These are phyloP conservation scores for Lepiota brunneoincarnata DNA, from an alignment of 768 basidiomycete genomes.

Conservation along the genomic window DNA sequence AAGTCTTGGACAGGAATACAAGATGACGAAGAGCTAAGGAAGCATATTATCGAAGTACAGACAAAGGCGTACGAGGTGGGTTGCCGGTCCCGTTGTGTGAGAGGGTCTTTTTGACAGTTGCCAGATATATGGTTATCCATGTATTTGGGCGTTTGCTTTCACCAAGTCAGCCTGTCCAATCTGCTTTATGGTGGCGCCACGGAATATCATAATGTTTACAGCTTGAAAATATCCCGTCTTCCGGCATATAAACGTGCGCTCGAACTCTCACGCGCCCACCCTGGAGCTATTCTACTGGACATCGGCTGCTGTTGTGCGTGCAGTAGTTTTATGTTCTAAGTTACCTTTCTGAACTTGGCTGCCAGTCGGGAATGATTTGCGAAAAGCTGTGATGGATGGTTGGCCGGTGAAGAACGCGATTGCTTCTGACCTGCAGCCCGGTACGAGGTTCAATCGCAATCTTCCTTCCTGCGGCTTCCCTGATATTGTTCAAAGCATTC, in stretches of 20 bases:
- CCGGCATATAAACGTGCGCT: slow-evolving; percentile 31
- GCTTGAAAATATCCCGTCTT: slow-evolving; percentile 30
- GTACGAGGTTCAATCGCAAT: slow-evolving; percentile 17
- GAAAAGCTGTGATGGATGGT: slow-evolving; percentile 37
- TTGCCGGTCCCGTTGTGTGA: not conserved
- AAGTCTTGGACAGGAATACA: slow-evolving; percentile 31
- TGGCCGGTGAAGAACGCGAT: slow-evolving; percentile 34
- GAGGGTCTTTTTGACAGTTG: not conserved
- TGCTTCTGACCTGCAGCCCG: slow-evolving; percentile 32
- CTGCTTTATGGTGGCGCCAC: not conserved
- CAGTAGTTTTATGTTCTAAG: not conserved
- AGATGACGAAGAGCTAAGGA: slow-evolving; percentile 33
- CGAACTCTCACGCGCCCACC: slow-evolving; percentile 19
- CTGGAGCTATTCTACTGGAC: slow-evolving; percentile 35
- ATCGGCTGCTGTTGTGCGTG: slow-evolving; percentile 41
- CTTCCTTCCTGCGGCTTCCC: not conserved
- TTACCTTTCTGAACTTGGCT: not conserved
- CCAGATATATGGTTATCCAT: slow-evolving; percentile 34
- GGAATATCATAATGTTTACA: not conserved
- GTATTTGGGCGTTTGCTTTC: slow-evolving; percentile 35
- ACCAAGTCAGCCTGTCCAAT: slow-evolving; percentile 20
- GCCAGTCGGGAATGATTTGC: slow-evolving; percentile 37
- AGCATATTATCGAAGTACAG: slow-evolving; percentile 35
- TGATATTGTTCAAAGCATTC: slow-evolving; percentile 34
- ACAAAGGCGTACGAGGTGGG: slow-evolving; percentile 28